A percentile compares a stretch with the other conserved stretches of the same genome.
Evolutionary conservation across 2,329 filamentous ascomycete species (phyloP).

Genomic region (Curvularia lunata): DNA sequence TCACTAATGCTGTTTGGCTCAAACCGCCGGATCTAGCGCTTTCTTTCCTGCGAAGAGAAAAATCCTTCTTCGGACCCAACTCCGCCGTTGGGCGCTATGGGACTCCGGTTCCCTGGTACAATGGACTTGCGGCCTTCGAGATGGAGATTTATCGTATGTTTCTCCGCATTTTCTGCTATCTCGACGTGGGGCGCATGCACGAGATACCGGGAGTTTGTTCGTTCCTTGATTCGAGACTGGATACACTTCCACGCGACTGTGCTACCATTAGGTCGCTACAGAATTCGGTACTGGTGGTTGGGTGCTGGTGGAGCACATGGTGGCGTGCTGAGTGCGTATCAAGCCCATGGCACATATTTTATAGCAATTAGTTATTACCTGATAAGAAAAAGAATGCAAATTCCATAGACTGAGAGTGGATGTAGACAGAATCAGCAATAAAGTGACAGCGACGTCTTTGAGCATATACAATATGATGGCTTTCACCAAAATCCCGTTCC

Average conservation of each 20-base stretch:
- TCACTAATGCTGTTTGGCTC: conserved; percentile 11
- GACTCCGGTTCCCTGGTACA: neutral
- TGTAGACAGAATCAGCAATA: neutral
- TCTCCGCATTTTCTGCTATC: neutral
- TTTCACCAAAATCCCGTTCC: neutral
- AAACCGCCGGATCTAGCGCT: conserved; percentile 1
- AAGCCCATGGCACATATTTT: neutral
- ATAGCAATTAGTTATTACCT: neutral
- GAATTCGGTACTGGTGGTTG: neutral
- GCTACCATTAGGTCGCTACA: neutral
- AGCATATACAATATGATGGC: neutral
- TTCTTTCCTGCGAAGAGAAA: neutral
- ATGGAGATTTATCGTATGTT: neutral
- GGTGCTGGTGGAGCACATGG: neutral
- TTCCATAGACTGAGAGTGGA: neutral
- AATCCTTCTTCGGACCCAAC: neutral
- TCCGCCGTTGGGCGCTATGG: neutral
- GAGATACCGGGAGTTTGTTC: neutral
- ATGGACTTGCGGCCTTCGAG: neutral
- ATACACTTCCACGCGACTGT: neutral
- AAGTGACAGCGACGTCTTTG: neutral
- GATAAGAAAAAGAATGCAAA: neutral
- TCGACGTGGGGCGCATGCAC: neutral
- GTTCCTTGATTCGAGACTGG: neutral
- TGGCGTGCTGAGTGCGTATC: neutral